A percentile compares a stretch with the other conserved stretches of the same genome.
Evolutionary conservation across 1,284 basidiomycete species (phyloP).

Genomic region (Ceratobasidium sp.): DNA sequence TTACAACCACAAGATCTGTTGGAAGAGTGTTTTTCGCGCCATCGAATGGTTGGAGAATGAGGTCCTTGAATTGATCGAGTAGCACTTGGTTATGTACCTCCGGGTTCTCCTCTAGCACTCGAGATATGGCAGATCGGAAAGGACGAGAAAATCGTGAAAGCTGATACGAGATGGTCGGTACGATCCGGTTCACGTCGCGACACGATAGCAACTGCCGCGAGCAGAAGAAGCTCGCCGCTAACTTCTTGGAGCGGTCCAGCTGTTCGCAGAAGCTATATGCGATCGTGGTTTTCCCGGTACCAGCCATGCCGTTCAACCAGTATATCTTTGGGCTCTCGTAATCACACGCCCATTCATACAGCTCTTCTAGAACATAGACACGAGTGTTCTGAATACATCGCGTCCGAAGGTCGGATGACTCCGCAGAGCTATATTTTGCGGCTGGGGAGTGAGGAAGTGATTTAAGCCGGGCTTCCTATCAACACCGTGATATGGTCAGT

Average conservation of each 20-base stretch:
- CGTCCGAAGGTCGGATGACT: background rate
- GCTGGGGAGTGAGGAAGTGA: too few relatives aligned
- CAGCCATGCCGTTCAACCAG: too few relatives aligned
- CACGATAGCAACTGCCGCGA: background rate
- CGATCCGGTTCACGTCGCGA: background rate
- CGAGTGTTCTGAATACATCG: background rate
- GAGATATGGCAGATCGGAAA: background rate
- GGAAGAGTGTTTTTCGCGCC: background rate
- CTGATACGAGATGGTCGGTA: background rate
- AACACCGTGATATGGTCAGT: background rate
- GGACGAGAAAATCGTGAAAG: background rate
- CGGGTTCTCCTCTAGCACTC: background rate
- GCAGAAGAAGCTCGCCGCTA: constrained; percentile 6
- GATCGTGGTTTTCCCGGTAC: too few relatives aligned
- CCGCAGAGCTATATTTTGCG: background rate
- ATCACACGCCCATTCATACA: background rate
- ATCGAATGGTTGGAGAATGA: background rate
- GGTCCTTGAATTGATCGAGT: background rate
- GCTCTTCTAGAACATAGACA: background rate
- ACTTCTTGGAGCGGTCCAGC: background rate
- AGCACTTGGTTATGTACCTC: background rate
- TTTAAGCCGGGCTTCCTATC: background rate
- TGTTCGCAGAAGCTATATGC: background rate
- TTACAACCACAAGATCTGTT: background rate
- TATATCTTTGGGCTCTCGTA: too few relatives aligned